Base-by-base conservation (phyloP, 441 rosid genomes). In the Geranium incanum region DNA sequence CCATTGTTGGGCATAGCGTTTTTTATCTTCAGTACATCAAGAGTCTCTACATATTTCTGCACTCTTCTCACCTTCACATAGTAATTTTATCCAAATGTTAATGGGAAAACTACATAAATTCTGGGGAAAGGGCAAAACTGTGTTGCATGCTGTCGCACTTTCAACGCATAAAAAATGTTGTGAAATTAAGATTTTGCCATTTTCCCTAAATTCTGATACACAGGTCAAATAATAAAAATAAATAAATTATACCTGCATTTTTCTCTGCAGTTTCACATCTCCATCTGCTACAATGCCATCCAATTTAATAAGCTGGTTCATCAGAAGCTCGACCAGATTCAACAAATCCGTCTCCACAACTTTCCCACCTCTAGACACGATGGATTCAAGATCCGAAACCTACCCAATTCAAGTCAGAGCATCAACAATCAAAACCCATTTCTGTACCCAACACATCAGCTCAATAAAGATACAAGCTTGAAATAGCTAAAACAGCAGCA, bases 291-390 rank as follows among this genome's bases (percentile, higher is more conserved):
- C 77, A 72, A 94, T 90, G 57, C 88, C 95, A 78, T 94, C 99
- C 67, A 94, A 74, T 75, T 89, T 94, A 21, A 92, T 90, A 82
- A 94, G 73, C 71, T 92, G 95, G 73, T 94, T 94, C 99, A 94
- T 94, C 86, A 92, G 77, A 81, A 84, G 66, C 78, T 94, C 99
- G 1, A 83, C 85, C 68, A 87, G 79, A 68, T 81, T 81, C 59
- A 88, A 79, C 76, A 94, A 79, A 68, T 84, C 83, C 77, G 87
- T 87, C 76, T 94, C 99, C 6, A 84, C 86, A 36, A 94, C 74
- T 77, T 90, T 92, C 73, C 88, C 97, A 66, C 99, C 97, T 81
- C 83, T 88, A 28, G 76, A 73, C 12, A 74, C 88, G 5, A 92
- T 72, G 36, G 87, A 85, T 72, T 94, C 97, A 73, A 90, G 75